These are phyloP conservation scores for Paraphoma sp. DNA, from an alignment of 2,329 filamentous ascomycete genomes.

Conservation along the genomic window DNA sequence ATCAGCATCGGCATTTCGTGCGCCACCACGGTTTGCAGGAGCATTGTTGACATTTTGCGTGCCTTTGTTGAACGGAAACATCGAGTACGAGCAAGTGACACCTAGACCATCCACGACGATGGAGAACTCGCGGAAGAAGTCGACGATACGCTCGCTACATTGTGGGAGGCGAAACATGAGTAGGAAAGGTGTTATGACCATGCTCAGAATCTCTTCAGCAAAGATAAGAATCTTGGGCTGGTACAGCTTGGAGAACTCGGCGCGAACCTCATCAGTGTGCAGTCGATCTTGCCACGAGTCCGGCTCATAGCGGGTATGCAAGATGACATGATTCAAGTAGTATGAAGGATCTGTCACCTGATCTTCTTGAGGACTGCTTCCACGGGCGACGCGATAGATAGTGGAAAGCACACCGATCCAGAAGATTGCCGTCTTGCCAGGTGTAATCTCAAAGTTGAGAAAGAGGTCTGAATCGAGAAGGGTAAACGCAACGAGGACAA, in stretches of 20 bases:
- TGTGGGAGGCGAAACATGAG: conserved; percentile 85
- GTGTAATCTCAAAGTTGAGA: conserved; percentile 88
- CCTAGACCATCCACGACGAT: conserved; percentile 95
- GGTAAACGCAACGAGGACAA: conserved; percentile 82
- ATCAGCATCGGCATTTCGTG: conserved; percentile 57
- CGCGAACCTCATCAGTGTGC: conserved; percentile 92
- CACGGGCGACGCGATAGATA: conserved; percentile 82
- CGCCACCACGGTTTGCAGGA: conserved; percentile 45
- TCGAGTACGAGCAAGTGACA: conserved; percentile 95
- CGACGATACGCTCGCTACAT: conserved; percentile 90
- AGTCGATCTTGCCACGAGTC: conserved; percentile 86
- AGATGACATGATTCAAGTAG: conserved; percentile 85
- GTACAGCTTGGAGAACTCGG: conserved; percentile 88
- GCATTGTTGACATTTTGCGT: conserved; percentile 58
- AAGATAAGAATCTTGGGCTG: conserved; percentile 93
- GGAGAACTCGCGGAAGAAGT: conserved; percentile 98
- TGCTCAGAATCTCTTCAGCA: conserved; percentile 87
- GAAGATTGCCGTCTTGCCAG: conserved; percentile 86
- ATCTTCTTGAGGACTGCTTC: conserved; percentile 81
- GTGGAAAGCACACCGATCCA: conserved; percentile 84
- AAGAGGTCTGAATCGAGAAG: conserved; percentile 92
- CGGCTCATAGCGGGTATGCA: conserved; percentile 91
- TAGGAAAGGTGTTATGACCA: conserved; percentile 89
- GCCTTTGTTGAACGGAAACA: conserved; percentile 94
- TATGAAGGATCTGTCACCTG: conserved; percentile 93